Base-by-base conservation (phyloP, 306 rosid species). In the Prunus kanzakura region DNA sequence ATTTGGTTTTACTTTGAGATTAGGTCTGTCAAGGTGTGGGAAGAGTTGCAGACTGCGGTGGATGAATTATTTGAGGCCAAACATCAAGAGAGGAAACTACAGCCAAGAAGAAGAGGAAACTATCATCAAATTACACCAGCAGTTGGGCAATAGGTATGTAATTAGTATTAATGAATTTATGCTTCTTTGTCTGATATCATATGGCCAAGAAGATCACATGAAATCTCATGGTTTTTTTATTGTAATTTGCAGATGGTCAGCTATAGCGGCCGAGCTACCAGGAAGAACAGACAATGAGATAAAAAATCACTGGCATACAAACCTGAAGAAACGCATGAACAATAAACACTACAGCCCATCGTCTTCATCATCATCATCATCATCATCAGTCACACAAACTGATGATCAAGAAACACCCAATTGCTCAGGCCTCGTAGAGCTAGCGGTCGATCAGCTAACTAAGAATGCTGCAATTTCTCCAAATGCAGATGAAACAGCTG, bases 231-330 rank as follows among this genome's bases (percentile, higher is more conserved):
- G 3, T 29, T 60, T n/a, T 61, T 64, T 64, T 35, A 25, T 4
- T 18, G 19, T 10, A 2, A 64, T 64, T 67, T 80, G 65, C 81
- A 92, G 96, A 75, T 92, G 97, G 97, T 83, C 92, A 2, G 64
- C 76, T 8, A 92, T 92, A 32, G 90, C 97, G 2, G 82, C 97
- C 25, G 43, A 86, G 49, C 69, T 92, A 47, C 83, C 88, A 0
- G 96, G 97, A 52, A 85, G 97, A 82, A 92, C 91, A 1, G 97
- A 92, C 71, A 92, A 92, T n/a, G 96, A 90, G 52, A 79, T 92
- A 8, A 92, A 92, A 52, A 92, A 92, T 43, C 82, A 85, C 54
- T 92, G 97, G 97, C 88, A 92, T 71, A 80, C 96, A 12, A 64
- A 52, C 49, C 86, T 90, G 18, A 90, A 88, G 80, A 92, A 86